Evolutionary conservation across 2,329 filamentous ascomycete species (phyloP).

Genomic region (Talaromyces verruculosus): DNA sequence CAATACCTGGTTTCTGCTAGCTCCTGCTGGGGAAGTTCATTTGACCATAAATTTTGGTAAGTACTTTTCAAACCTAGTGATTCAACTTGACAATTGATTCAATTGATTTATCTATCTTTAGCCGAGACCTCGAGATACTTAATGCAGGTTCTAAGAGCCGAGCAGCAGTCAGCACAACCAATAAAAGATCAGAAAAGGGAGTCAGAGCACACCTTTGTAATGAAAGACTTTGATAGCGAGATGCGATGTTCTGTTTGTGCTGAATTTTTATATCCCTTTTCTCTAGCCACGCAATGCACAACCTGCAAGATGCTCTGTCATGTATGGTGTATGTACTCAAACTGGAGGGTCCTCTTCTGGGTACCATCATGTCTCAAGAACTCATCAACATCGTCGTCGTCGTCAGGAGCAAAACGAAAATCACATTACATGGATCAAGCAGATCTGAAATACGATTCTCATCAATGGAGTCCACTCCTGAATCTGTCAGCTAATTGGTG

Average conservation of each 20-base stretch:
- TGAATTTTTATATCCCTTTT: background rate
- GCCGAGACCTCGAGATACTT: background rate
- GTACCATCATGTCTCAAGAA: constrained; percentile 5
- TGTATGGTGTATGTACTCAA: background rate
- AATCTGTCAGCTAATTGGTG: constrained; percentile 10
- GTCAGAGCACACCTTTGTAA: background rate
- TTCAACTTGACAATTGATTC: background rate
- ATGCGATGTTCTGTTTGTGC: constrained; percentile 11
- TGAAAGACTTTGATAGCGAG: constrained; percentile 11
- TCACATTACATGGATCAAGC: background rate
- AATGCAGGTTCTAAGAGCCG: background rate
- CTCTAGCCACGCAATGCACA: constrained; percentile 8
- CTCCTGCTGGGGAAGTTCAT: constrained; percentile 6
- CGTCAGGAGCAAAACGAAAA: background rate
- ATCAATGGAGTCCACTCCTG: constrained; percentile 7
- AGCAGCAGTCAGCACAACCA: background rate
- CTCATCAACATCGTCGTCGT: background rate
- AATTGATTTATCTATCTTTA: background rate
- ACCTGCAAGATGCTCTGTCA: constrained; percentile 12
- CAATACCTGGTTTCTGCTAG: constrained; percentile 3
- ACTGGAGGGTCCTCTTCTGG: background rate
- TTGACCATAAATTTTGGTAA: constrained; percentile 8
- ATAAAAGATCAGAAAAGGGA: background rate
- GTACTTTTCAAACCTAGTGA: background rate
- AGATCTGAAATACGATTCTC: background rate